phyloP scores from a whole-genome alignment of 305 asterid species.

The Fraxinus velutina region DNA sequence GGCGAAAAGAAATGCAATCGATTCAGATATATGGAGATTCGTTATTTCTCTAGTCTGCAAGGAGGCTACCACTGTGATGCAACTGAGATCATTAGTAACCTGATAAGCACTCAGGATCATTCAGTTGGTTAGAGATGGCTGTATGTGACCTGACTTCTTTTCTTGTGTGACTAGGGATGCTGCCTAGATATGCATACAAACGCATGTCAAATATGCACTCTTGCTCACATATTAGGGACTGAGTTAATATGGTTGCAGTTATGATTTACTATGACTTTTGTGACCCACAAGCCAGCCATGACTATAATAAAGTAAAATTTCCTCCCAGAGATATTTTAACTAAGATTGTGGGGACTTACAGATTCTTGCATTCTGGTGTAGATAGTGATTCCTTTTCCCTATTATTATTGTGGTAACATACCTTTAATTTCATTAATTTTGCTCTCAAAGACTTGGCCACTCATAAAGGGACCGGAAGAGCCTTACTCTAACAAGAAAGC shows the following conservation, averaged over 20 bases:
- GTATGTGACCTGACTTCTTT: neutral
- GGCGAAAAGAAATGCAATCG: slow-evolving; percentile 47
- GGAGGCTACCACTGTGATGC: slow-evolving; percentile 29
- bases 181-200: neutral
- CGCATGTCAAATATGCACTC: neutral
- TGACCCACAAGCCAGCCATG: neutral
- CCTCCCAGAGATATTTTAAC: neutral
- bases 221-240: neutral
- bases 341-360: neutral
- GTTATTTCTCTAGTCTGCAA: slow-evolving; percentile 39
- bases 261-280: neutral
- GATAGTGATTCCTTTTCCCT: neutral
- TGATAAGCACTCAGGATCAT: slow-evolving; percentile 25
- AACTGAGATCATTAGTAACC: slow-evolving; percentile 31
- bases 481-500: neutral
- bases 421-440: neutral
- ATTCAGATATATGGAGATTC: slow-evolving; percentile 52
- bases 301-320: neutral
- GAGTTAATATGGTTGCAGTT: neutral
- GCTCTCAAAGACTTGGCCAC: neutral
- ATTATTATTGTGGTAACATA: neutral
- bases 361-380: neutral
- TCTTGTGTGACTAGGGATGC: neutral
- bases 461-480: neutral
- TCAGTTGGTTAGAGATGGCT: slow-evolving; percentile 17